Base-by-base conservation (phyloP, 106 monocot species). In the Acanthochlamys bracteata region DNA sequence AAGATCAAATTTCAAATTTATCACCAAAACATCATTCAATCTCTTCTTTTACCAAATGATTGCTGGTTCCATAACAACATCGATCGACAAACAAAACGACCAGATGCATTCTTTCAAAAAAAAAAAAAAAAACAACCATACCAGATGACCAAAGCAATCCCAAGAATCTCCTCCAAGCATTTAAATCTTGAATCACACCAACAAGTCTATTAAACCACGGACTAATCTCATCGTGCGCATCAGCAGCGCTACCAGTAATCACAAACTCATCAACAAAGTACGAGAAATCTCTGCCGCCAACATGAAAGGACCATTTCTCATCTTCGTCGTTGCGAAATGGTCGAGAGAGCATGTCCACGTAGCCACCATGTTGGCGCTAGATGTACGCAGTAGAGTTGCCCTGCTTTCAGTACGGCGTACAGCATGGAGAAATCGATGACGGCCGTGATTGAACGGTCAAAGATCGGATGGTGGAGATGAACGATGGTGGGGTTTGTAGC, bases 71-170 rank as follows among this genome's bases (percentile, higher is more conserved):
- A 33, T 33, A 33, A 33, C 33, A 33, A 33, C 33, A 33, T 33
- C 1, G 33, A 33, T 33, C 6, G 1, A 1, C 33, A 33, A 33
- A 33, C 33, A 33, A 33, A 33, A 33, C 6, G 33, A 33, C 33
- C 33, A 33, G 6, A 3, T 6, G 6, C 33, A 1, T 33, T 33
- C 33, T 1, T 33, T 33, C 33, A 3, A 33, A 33, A 6, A 3
- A 33, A n/a, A n/a, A n/a, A n/a, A n/a, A n/a, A n/a, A n/a, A n/a
- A n/a, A n/a, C n/a, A n/a, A n/a, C n/a, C n/a, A 33, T 33, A 33
- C 55, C 22, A 72, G 71, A 24, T 78, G 78, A 11, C 78, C 78
- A 66, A 78, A 78, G 41, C 78, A 78, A 78, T 58, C 12, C 78
- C 78, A 23, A 78, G 72, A 4, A 78, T 13, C 52, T 27, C 59